These are phyloP conservation scores for Cocos nucifera DNA, from an alignment of 176 grass and related monocot genomes.

Conservation along the genomic window DNA sequence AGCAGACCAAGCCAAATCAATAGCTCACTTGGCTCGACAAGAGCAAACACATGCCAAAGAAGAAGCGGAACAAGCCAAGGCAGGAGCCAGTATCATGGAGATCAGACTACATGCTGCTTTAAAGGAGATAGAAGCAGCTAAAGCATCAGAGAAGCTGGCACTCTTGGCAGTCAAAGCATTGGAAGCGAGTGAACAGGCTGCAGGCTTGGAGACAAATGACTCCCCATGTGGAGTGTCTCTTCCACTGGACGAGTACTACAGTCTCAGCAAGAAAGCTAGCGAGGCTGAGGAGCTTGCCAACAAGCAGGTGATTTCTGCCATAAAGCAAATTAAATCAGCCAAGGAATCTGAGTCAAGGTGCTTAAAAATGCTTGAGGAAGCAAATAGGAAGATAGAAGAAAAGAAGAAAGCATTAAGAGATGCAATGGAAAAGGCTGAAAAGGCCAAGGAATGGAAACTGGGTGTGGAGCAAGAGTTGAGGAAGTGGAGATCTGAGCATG, in stretches of 20 bases:
- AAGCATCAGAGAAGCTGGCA: slow-evolving; percentile 49
- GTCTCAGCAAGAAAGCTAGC: slow-evolving; percentile 38
- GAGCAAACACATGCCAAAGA: slow-evolving; percentile 42
- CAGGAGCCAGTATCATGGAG: slow-evolving; percentile 33
- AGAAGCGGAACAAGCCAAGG: slow-evolving; percentile 41
- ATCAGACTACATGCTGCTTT: slow-evolving; percentile 39
- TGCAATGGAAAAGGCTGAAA: slow-evolving; percentile 41
- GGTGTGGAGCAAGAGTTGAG: slow-evolving; percentile 51
- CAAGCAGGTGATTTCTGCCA: slow-evolving; percentile 37
- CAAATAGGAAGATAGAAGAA: slow-evolving; percentile 37
- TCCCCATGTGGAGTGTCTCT: slow-evolving; percentile 29
- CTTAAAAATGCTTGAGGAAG: slow-evolving; percentile 29
- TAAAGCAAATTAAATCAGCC: slow-evolving; percentile 48
- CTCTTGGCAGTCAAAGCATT: slow-evolving; percentile 37
- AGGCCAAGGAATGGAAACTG: slow-evolving; percentile 33
- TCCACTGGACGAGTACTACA: slow-evolving; percentile 44
- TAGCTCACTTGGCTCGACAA: slow-evolving; percentile 25
- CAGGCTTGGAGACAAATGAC: slow-evolving; percentile 12
- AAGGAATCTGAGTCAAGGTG: slow-evolving; percentile 60
- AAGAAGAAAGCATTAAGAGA: slow-evolving; percentile 24
- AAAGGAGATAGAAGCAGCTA: slow-evolving; percentile 54
- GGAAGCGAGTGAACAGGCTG: slow-evolving; percentile 27
- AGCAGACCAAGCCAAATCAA: slow-evolving; percentile 33
- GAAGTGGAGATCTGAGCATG: slow-evolving; percentile 40
- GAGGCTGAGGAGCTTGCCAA: slow-evolving; percentile 45